Conservation (phyloP, 306 rosid genomes). For the Senna tora region DNA sequence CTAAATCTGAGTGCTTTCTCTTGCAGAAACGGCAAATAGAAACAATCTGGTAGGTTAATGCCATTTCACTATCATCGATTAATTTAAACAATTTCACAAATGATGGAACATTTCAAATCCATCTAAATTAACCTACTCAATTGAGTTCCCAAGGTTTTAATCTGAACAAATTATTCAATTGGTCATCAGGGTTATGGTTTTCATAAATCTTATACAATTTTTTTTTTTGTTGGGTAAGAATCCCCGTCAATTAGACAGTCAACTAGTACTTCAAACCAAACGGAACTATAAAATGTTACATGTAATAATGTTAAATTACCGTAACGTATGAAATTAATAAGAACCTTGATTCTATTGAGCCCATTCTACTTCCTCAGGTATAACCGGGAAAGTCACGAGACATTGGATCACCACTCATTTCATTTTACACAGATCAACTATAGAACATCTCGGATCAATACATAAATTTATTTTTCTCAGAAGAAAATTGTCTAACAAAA, state of each 20-base stretch:
- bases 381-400: not conserved
- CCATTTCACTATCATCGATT: too few species aligned
- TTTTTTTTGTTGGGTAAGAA: not conserved
- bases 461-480: constrained; percentile 13
- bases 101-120: not conserved
- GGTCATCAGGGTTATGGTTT: too few species aligned
- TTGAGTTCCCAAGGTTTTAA: not conserved
- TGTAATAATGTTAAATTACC: not conserved
- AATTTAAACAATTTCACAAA: too few species aligned
- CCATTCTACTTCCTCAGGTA: not conserved
- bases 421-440: not conserved
- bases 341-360: not conserved
- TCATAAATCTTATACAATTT: not conserved
- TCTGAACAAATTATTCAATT: too few species aligned
- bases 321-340: not conserved
- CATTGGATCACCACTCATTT: not conserved
- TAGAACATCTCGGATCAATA: not conserved
- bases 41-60: not conserved
- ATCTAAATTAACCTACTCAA: not conserved
- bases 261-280: not conserved
- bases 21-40: too few species aligned
- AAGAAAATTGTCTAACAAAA: not conserved
- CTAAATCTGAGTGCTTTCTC: not conserved
- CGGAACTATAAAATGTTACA: not conserved
- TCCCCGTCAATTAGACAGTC: not conserved